Base-by-base conservation (phyloP, 192 early-diverging fungal species). In the Glomus cerebriforme region DNA sequence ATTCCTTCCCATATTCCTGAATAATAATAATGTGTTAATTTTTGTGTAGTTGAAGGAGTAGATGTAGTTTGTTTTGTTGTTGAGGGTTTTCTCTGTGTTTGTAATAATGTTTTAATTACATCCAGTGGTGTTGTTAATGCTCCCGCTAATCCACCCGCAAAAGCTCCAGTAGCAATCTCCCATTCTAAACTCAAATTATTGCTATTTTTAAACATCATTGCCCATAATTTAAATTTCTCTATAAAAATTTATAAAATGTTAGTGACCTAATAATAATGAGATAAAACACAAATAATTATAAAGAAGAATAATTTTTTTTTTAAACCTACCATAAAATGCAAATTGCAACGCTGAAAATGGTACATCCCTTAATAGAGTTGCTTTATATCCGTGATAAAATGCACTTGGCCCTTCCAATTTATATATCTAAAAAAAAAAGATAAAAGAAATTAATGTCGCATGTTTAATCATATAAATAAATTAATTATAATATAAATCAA, bases 371-470 rank as follows among this genome's bases (percentile, higher is more conserved):
- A 90, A 59, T 43, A 90, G 78, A 0, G 88, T 90, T n/a, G 88
- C 88, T 70, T 78, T 80, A 65, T 86, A 90, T 75, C 88, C 88
- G 75, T 90, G 87, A 78, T 85, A 90, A 35, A 90, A 80, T 32
- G 88, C 87, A 32, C 86, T 82, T 0, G 88, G 71, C 27, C 94
- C 94, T 79, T 93, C 93, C 13, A 84, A 85, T 64, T 86, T 82
- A 62, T 89, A 88, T 59, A 93, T 87, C 81, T 83, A 71, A n/a
- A 34, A 39, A 24, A 68, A 29, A 37, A 59, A 10, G 19, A 7
- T n/a, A n/a, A 68, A 26, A n/a, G 3, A 9, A 39, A 68, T n/a
- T 68, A n/a, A 37, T 27, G 26, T 19, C 26, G 17, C 17, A 19
- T 65, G 29, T 7, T 27, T 31, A 31, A 29, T 64, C 12, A 31